Evolutionary conservation across 768 basidiomycete genomes (phyloP), one percentile per base, ranked within the genome.

Genomic region (Filobasidium floriforme): DNA sequence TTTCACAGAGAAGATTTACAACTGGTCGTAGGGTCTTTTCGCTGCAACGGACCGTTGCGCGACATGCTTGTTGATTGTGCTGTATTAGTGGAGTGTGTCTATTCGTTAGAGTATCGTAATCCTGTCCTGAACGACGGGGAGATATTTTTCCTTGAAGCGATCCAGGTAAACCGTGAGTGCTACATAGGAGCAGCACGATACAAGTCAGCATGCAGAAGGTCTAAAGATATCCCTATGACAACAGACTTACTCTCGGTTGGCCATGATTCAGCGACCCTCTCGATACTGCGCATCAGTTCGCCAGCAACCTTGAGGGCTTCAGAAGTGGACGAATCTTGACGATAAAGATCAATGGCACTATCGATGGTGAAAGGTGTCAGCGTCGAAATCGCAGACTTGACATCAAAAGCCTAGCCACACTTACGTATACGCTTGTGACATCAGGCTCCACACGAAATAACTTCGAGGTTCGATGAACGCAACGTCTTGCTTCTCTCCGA

Each of bases 361-460:
- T 12, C 19, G 24, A 14, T 22, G 14, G 43, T 9, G 18, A 29
- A 61, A 1, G 26, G n/a, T n/a, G 18, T 14, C 18, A 26, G 24
- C 18, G 12, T 51, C 49, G 19, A 19, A 26, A 19, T 12, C 49
- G 49, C 15, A 32, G 7, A 57, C n/a, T 57, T 57, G 55, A 6
- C 24, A 26, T 14, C 29, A 14, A 14, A 4, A 49, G 18, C 18
- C 37, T 32, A n/a, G 28, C 40, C n/a, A 46, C 28, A 67, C 67
- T 51, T 26, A 68, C 67, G 62, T 68, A 19, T 68, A 57, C 12
- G 55, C 32, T 44, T 63, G 62, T 11, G 55, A 32, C 41, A 63
- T 19, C 26, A 68, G 32, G 22, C 41, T 52, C 67, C 67, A 68
- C 11, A 63, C 62, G 28, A 62, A 63, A 32, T 63, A 62, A 28